Conservation (phyloP, 2,329 filamentous ascomycete genomes). For the Cordyceps cicadae region DNA sequence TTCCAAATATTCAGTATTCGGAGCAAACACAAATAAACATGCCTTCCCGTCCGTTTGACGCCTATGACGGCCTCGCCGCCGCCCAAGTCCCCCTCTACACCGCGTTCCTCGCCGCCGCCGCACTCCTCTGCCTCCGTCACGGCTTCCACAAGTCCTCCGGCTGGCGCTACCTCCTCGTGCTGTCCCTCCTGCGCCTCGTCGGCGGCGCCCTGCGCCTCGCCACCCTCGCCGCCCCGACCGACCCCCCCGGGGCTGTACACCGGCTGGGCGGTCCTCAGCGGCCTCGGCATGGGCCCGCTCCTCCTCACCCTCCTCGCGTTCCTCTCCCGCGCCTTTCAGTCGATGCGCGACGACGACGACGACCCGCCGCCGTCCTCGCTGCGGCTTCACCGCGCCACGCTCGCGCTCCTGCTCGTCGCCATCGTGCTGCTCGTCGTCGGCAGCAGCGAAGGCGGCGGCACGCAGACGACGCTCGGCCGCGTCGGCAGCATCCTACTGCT, state of each 20-base stretch:
- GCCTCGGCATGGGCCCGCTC: conserved; percentile 35
- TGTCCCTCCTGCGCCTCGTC: conserved; percentile 50
- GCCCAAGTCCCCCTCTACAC: conserved; percentile 25
- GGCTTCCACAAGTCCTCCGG: conserved; percentile 52
- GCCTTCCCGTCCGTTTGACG: conserved; percentile 16
- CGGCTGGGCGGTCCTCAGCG: conserved; percentile 25
- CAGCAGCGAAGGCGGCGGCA: conserved; percentile 17
- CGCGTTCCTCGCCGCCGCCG: conserved; percentile 20
- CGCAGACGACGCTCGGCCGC: conserved; percentile 18
- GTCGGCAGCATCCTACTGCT: conserved; percentile 24
- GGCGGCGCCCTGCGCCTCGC: conserved; percentile 37
- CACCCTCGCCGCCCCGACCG: conserved; percentile 42
- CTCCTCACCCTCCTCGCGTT: conserved; percentile 32
- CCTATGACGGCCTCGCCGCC: conserved; percentile 25
- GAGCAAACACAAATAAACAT: not conserved
- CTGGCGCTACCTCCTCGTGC: conserved; percentile 52
- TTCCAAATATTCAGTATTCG: no score
- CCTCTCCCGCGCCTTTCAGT: conserved; percentile 34
- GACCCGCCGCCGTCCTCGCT: conserved; percentile 21
- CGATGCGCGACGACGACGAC: conserved; percentile 34
- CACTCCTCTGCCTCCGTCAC: conserved; percentile 36
- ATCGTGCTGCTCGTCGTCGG: conserved; percentile 24
- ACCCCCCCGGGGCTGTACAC: conserved; percentile 23
- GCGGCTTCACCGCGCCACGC: conserved; percentile 25
- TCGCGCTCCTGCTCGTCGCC: conserved; percentile 34